Evolutionary conservation across 371 early-diverging fungal species (phyloP).

Genomic region (Batkoa obscura): DNA sequence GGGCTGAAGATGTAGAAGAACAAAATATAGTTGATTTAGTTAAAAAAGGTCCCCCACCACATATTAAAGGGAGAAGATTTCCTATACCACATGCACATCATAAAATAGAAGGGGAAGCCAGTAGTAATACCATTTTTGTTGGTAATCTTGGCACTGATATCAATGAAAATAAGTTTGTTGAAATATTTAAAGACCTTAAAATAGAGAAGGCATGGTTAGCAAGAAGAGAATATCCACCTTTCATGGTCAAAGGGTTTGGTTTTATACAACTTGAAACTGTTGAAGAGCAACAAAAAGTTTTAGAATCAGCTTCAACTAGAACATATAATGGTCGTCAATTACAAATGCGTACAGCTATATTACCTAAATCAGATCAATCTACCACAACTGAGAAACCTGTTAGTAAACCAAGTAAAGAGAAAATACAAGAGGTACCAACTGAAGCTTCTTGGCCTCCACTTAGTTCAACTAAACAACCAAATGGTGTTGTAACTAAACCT

Average conservation of each 20-base stretch:
- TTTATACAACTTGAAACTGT: not conserved
- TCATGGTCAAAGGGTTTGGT: not conserved
- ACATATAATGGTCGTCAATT: not conserved
- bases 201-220: not conserved
- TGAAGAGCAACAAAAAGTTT: not conserved
- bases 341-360: not conserved
- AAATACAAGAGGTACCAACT: no score
- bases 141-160: not conserved
- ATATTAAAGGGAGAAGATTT: not conserved
- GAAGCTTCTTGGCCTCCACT: no score
- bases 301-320: not conserved
- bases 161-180: not conserved
- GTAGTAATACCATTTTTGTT: not conserved
- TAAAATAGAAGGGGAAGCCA: not conserved
- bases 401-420: no score
- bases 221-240: not conserved
- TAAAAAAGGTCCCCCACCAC: not conserved
- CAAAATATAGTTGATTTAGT: not conserved
- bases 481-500: no score
- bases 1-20: not conserved
- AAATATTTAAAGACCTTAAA: not conserved
- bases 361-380: not conserved
- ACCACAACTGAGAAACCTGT: no score
- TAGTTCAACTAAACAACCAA: no score
- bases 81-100: not conserved